phyloP scores from a whole-genome alignment of 2,329 filamentous ascomycete genomes.

The Leptosphaerulina australis region DNA sequence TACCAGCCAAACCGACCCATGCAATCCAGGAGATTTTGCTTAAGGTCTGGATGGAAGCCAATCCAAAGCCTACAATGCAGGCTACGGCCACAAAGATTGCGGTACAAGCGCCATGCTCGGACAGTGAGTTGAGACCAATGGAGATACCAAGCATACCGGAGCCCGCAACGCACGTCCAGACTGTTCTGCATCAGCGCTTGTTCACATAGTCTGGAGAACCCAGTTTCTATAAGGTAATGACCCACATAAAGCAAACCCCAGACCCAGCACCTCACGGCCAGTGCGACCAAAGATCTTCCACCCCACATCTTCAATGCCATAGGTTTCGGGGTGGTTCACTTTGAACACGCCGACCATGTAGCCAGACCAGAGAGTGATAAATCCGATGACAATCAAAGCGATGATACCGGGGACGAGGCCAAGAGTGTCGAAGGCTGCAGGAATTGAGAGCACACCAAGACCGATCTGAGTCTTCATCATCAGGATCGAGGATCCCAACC shows the following conservation, averaged over 20 bases:
- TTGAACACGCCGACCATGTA: conserved; percentile 60
- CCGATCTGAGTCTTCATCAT: conserved; percentile 36
- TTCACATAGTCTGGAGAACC: conserved; percentile 18
- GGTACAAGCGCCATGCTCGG: conserved; percentile 63
- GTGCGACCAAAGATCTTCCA: conserved; percentile 58
- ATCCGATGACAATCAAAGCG: conserved; percentile 47
- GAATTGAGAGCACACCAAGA: conserved; percentile 54
- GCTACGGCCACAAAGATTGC: conserved; percentile 58
- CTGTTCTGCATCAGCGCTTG: conserved; percentile 40
- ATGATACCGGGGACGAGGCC: conserved; percentile 57
- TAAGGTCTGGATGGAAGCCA: conserved; percentile 63
- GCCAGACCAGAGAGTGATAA: conserved; percentile 56
- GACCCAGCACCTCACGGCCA: conserved; percentile 55
- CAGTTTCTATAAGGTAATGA: conserved; percentile 44
- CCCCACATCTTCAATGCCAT: conserved; percentile 63
- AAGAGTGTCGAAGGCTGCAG: conserved; percentile 51
- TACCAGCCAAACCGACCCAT: conserved; percentile 19
- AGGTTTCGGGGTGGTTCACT: conserved; percentile 59
- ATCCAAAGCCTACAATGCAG: conserved; percentile 56
- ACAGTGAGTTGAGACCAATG: conserved; percentile 65
- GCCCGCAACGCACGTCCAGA: conserved; percentile 43
- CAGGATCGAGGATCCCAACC: conserved; percentile 24
- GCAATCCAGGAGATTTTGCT: conserved; percentile 62
- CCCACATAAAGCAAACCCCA: conserved; percentile 43
- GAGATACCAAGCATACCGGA: conserved; percentile 65